Evolutionary conservation across 2,329 filamentous ascomycete genomes (phyloP), one percentile per base, ranked within the genome.

Genomic region (Aureobasidium sp.): DNA sequence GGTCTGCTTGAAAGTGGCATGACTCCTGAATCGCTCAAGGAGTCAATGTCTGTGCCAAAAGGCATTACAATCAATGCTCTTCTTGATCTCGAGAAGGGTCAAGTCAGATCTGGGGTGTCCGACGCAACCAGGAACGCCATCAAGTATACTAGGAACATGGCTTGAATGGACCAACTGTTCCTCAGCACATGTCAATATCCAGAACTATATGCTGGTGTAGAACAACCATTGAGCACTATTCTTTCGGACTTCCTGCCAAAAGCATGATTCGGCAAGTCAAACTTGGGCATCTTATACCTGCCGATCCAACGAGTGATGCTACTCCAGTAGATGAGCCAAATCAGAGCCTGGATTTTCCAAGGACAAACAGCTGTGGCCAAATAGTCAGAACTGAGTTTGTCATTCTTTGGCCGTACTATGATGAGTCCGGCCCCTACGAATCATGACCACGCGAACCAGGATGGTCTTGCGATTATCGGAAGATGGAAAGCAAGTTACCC

Each of bases 401-500:
- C 57, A 17, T 60, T 42, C 23, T 43, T 37, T 9, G 49, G 47
- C 25, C 61, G 25, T 17, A 61, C 51, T 21, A 62, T 40, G 19
- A 62, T 38, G 29, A 37, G 55, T 11, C 57, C 10, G 8, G 59
- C 42, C 15, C 63, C 50, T 50, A 60, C 29, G 65, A 50, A 61
- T 64, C 54, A 45, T 66, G 45, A 42, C 61, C 33, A 47, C 63
- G 40, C 35, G 69, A 60, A 43, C 62, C 42, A 9, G 64, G 62
- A 17, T 62, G 35, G 53, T 66, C 63, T 19, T 53, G 31, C 1
- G 53, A 35, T 23, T 63, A 21, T 3, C 63, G 61, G 0, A 64
- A 60, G 35, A 71, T 67, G 31, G 68, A 64, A 69, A 69, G 65
- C 65, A 71, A 19, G 65, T 65, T 7, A 64, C 60, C 42, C 65